These are phyloP conservation scores for Pseudogymnoascus sp. DNA, from an alignment of 2,329 filamentous ascomycete species.

Conservation along the genomic window DNA sequence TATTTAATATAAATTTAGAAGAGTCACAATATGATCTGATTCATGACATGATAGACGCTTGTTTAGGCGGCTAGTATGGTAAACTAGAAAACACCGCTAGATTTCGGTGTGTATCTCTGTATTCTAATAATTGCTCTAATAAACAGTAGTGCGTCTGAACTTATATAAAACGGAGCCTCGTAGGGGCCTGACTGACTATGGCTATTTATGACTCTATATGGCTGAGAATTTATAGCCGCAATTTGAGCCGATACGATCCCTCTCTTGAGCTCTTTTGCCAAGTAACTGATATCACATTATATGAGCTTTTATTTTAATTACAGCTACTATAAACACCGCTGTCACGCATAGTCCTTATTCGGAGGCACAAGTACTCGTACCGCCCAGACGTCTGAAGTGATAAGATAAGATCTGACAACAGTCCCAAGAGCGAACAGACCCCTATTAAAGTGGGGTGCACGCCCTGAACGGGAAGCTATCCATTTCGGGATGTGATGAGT, in stretches of 20 bases:
- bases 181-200: too few species aligned
- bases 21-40: background rate
- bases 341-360: too few species aligned
- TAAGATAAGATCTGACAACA: constrained; percentile 9
- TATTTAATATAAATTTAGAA: background rate
- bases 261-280: background rate
- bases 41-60: background rate
- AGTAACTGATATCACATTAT: background rate
- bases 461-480: background rate
- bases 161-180: too few species aligned
- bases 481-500: background rate
- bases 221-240: too few species aligned
- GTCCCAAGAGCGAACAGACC: constrained; percentile 9
- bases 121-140: too few species aligned
- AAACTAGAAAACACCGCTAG: background rate
- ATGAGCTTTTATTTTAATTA: background rate
- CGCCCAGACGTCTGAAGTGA: background rate
- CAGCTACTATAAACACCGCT: background rate
- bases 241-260: background rate
- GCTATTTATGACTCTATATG: too few species aligned
- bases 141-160: too few species aligned
- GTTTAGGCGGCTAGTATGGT: background rate
- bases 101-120: background rate
- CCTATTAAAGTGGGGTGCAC: background rate
- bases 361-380: background rate